phyloP scores from a whole-genome alignment of 139 green algal genomes.

The Chlamydomonas asymmetrica region DNA sequence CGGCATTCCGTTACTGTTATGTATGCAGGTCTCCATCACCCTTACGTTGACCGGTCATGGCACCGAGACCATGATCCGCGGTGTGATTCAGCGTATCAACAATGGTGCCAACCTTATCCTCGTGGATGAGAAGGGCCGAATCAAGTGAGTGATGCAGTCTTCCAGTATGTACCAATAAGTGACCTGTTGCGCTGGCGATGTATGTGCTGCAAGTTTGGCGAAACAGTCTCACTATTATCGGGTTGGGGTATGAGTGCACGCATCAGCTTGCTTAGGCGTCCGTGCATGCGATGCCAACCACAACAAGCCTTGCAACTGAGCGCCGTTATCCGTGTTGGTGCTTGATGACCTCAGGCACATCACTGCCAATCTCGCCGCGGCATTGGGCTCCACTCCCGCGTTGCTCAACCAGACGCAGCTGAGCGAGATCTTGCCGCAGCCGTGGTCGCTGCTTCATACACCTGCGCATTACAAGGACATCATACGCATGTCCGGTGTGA shows the following conservation, averaged over 20 bases:
- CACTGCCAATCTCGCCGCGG: constrained; percentile 5
- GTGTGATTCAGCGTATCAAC: neutral
- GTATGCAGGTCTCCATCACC: neutral
- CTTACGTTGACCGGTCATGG: neutral
- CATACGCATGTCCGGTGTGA: no score
- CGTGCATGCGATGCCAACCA: no score
- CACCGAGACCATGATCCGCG: constrained; percentile 6
- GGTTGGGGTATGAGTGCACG: no score
- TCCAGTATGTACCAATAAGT: no score
- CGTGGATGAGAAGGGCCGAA: constrained; percentile 14
- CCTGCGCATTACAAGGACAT: neutral
- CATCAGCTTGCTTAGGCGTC: no score
- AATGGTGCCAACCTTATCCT: constrained; percentile 13
- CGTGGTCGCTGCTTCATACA: constrained; percentile 14
- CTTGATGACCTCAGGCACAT: no score
- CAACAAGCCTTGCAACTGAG: no score
- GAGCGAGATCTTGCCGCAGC: constrained; percentile 12
- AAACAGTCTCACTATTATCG: no score
- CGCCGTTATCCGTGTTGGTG: no score
- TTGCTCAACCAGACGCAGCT: constrained; percentile 1
- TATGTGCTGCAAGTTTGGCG: no score
- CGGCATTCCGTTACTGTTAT: neutral
- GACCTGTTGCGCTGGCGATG: no score
- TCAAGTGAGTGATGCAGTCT: no score
- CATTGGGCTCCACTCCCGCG: constrained; percentile 15